These are phyloP conservation scores for Colletotrichum viniferum DNA, from an alignment of 2,329 filamentous ascomycete genomes.

Conservation along the genomic window DNA sequence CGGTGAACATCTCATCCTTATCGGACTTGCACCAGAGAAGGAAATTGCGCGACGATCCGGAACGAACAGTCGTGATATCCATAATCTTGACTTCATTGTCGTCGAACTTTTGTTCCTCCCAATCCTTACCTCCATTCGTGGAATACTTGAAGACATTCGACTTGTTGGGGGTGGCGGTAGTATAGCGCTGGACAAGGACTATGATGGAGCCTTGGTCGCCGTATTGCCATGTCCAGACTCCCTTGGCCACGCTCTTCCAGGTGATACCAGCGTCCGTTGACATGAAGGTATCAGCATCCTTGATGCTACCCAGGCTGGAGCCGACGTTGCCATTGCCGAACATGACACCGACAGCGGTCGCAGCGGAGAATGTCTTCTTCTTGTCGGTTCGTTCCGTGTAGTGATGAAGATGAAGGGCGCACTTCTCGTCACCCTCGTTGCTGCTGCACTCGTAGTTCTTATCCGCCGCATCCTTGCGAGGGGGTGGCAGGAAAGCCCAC, in stretches of 20 bases:
- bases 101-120: constrained; percentile 77
- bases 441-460: constrained; percentile 73
- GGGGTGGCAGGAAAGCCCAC: constrained; percentile 81
- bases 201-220: constrained; percentile 95
- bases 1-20: constrained; percentile 66
- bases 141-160: constrained; percentile 77
- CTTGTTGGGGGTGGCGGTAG: constrained; percentile 61
- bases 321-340: constrained; percentile 94
- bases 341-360: constrained; percentile 87
- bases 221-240: constrained; percentile 90
- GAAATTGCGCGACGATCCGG: constrained; percentile 90
- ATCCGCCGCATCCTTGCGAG: constrained; percentile 70
- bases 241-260: constrained; percentile 87
- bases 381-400: constrained; percentile 90
- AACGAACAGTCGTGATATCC: constrained; percentile 87
- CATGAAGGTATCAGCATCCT: constrained; percentile 88
- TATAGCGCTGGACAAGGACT: constrained; percentile 76
- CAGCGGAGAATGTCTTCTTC: constrained; percentile 84
- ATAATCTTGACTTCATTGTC: constrained; percentile 73
- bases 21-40: constrained; percentile 78
- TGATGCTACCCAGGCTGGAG: constrained; percentile 63
- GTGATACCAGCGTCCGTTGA: constrained; percentile 87
- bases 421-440: constrained; percentile 65
- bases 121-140: constrained; percentile 79
- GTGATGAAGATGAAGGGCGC: constrained; percentile 90